Conservation (phyloP, 129 eudicot genomes). For the Helianthus tuberosus region DNA sequence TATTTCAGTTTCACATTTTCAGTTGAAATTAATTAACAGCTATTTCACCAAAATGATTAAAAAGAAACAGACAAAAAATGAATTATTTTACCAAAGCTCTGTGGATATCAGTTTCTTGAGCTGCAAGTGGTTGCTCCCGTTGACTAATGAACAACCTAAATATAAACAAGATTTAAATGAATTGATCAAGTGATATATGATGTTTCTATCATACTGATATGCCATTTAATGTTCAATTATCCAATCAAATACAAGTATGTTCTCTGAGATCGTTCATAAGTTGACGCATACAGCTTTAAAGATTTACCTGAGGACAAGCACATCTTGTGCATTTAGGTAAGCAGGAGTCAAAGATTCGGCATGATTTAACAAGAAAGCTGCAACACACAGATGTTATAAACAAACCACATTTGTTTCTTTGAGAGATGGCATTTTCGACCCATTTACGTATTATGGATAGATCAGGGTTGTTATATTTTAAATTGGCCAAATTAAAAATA, state of each 20-base stretch:
- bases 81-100: no score
- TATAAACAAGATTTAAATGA: background rate
- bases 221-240: no score
- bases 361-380: conserved; percentile 73
- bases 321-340: conserved; percentile 62
- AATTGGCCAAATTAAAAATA: background rate
- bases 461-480: background rate
- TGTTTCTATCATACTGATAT: no score
- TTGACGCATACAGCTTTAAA: background rate
- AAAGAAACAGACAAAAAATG: no score
- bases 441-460: background rate
- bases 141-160: background rate
- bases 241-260: no score
- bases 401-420: background rate
- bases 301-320: conserved; percentile 67
- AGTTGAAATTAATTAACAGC: no score
- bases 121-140: no score
- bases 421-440: background rate
- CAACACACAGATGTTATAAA: conserved; percentile 31
- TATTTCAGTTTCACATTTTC: no score
- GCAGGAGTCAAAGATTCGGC: conserved; percentile 71
- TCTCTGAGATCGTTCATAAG: no score
- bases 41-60: no score
- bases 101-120: no score
- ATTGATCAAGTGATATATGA: background rate